A percentile compares a stretch with the other conserved stretches of the same genome.
phyloP scores from a whole-genome alignment of 257 asterid genomes.

The Petunia secreta region DNA sequence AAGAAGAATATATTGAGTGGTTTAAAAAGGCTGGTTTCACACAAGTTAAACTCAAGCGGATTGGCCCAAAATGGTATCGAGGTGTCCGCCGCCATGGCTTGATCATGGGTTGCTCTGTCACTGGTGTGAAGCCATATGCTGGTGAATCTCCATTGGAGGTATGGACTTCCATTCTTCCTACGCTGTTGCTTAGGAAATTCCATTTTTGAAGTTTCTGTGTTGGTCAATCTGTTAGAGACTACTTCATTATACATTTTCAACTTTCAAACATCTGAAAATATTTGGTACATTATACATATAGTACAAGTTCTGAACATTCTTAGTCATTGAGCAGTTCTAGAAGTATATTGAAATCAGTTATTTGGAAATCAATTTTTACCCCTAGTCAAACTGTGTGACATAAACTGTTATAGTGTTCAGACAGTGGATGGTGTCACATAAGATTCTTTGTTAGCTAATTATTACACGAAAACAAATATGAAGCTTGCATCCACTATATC shows the following conservation, averaged over 20 bases:
- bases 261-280: not conserved
- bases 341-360: not conserved
- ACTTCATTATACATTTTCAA: not conserved
- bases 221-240: not conserved
- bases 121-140: conserved; percentile 44
- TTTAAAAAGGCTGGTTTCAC: conserved; percentile 48
- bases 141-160: conserved; percentile 56
- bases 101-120: conserved; percentile 56
- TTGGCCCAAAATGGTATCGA: conserved; percentile 54
- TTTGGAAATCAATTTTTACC: not conserved
- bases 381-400: not conserved
- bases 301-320: not conserved
- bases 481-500: too few species aligned
- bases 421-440: not conserved
- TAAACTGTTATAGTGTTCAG: not conserved
- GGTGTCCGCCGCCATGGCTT: conserved; percentile 50
- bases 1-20: conserved; percentile 53
- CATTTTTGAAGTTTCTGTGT: not conserved
- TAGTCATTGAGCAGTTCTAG: not conserved
- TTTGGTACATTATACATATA: not conserved
- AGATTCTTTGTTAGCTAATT: too few species aligned
- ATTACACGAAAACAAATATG: too few species aligned
- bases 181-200: not conserved
- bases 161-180: not conserved
- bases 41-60: conserved; percentile 46